phyloP scores from a whole-genome alignment of 2,329 filamentous ascomycete genomes.

The Neopestalotiopsis rosae region DNA sequence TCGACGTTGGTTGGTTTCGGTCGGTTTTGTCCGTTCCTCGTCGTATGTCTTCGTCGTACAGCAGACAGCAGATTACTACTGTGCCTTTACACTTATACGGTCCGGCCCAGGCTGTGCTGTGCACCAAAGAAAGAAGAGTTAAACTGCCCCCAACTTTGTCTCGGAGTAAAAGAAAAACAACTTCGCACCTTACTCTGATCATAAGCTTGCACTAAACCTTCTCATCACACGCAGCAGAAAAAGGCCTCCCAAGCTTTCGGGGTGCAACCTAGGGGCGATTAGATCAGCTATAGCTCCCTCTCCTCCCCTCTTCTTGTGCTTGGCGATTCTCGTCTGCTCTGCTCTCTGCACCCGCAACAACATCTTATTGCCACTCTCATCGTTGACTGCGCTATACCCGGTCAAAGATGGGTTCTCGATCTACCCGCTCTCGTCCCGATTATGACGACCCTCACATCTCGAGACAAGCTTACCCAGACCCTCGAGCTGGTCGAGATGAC shows the following conservation, averaged over 20 bases:
- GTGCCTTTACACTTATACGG: background rate
- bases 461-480: constrained; percentile 18
- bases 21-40: background rate
- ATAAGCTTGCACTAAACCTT: constrained; percentile 1
- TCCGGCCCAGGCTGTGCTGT: background rate
- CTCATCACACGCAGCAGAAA: background rate
- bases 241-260: background rate
- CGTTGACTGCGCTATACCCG: background rate
- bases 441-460: constrained; percentile 18
- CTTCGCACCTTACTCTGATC: background rate
- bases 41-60: too few relatives aligned
- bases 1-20: background rate
- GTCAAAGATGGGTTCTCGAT: constrained; percentile 14
- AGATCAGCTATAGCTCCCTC: background rate
- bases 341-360: background rate
- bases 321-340: background rate
- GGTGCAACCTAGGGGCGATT: background rate
- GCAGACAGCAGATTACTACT: background rate
- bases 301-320: background rate
- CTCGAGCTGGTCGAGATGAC: constrained; percentile 11
- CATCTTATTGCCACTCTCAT: background rate
- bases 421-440: constrained; percentile 16
- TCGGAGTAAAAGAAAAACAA: background rate
- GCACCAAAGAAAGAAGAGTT: background rate
- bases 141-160: background rate